phyloP scores from a whole-genome alignment of 352 stramenopile species.

The Globisporangium splendens region DNA sequence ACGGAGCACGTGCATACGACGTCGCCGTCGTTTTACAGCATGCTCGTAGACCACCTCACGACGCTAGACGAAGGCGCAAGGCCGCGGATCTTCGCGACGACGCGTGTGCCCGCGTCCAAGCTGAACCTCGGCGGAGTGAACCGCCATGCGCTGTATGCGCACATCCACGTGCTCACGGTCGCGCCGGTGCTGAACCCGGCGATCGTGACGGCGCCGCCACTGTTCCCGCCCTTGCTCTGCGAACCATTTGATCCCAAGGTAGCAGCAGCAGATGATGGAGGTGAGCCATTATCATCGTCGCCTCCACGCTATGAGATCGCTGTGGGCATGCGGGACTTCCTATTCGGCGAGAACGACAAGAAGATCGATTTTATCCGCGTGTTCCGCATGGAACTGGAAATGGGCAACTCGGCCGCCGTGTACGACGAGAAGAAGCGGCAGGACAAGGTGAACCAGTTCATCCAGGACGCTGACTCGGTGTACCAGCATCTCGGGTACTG shows the following conservation, averaged over 20 bases:
- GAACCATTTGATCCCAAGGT: conserved; percentile 35
- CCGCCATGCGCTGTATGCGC: conserved; percentile 52
- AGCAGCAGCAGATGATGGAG: no score
- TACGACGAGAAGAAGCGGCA: conserved; percentile 77
- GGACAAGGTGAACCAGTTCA: conserved; percentile 67
- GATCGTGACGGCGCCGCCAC: conserved; percentile 15
- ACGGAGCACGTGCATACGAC: conserved; percentile 62
- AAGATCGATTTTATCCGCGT: conserved; percentile 62
- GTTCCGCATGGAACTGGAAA: conserved; percentile 56
- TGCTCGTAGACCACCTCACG: conserved; percentile 28
- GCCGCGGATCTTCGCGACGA: conserved; percentile 61
- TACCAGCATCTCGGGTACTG: conserved; percentile 63
- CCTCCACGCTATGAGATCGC: conserved; percentile 7
- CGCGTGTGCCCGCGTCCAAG: conserved; percentile 39
- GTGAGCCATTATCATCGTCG: not conserved
- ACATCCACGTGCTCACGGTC: conserved; percentile 64
- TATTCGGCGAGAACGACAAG: conserved; percentile 67
- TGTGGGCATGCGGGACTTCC: conserved; percentile 47
- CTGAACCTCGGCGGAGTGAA: conserved; percentile 35
- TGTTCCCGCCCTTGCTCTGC: conserved; percentile 40
- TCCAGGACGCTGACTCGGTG: conserved; percentile 59
- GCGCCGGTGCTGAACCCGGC: conserved; percentile 32
- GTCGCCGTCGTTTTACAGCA: conserved; percentile 53
- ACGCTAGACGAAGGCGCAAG: not conserved
- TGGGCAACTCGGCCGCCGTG: conserved; percentile 67